Conservation (phyloP, 306 rosid species). For the Lotus japonicus region DNA sequence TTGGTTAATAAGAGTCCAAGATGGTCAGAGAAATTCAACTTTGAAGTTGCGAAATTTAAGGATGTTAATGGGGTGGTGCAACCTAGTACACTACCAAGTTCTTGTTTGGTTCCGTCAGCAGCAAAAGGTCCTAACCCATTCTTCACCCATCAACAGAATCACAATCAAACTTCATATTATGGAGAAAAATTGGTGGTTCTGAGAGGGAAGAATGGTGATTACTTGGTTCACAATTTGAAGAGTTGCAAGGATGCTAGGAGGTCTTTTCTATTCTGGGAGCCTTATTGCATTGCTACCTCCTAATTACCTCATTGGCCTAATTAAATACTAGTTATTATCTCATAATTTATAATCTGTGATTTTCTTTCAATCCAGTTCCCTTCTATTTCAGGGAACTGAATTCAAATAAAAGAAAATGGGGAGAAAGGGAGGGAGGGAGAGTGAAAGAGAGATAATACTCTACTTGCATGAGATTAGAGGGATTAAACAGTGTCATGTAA, state of each 20-base stretch:
- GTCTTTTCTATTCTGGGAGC: constrained; percentile 59
- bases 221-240: constrained; percentile 38
- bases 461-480: constrained; percentile 21
- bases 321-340: not conserved
- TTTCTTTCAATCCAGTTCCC: constrained; percentile 8
- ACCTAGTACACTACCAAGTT: constrained; percentile 18
- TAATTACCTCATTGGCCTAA: not conserved
- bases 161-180: constrained; percentile 5
- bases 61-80: constrained; percentile 18
- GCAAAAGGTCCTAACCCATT: constrained; percentile 10
- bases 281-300: constrained; percentile 70
- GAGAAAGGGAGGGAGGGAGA: not conserved
- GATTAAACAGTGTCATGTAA: constrained; percentile 21
- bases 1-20: constrained; percentile 27
- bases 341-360: not conserved
- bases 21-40: constrained; percentile 38
- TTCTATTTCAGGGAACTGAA: constrained; percentile 5
- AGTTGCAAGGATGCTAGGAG: constrained; percentile 59
- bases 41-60: constrained; percentile 26
- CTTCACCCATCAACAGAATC: constrained; percentile 12
- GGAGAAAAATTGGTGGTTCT: constrained; percentile 2
- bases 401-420: constrained; percentile 29
- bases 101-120: not conserved
- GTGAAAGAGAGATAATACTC: not conserved
- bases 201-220: constrained; percentile 53